Conservation (phyloP, 495 filamentous ascomycete genomes). For the Penicillium flavigenum region DNA sequence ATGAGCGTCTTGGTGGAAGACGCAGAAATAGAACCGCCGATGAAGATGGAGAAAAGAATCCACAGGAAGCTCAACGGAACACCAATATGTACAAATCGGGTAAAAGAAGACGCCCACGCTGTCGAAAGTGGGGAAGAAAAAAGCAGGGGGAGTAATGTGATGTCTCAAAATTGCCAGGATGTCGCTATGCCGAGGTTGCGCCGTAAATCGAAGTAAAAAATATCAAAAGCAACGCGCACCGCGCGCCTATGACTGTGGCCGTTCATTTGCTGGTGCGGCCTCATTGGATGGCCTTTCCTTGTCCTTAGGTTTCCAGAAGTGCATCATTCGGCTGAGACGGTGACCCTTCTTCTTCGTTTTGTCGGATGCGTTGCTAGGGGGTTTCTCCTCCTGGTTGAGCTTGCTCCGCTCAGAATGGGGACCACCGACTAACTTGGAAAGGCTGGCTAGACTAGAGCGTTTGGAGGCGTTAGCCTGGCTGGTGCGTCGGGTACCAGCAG, state of each 20-base stretch:
- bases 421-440: constrained; percentile 78
- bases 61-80: constrained; percentile 22
- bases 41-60: constrained; percentile 22
- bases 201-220: constrained; percentile 28
- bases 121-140: constrained; percentile 23
- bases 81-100: constrained; percentile 31
- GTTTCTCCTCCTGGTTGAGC: constrained; percentile 70
- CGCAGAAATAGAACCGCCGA: constrained; percentile 20
- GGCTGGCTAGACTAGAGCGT: constrained; percentile 78
- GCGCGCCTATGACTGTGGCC: constrained; percentile 17
- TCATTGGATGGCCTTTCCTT: constrained; percentile 37
- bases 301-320: constrained; percentile 73
- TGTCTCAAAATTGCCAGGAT: constrained; percentile 24
- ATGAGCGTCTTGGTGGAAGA: constrained; percentile 28
- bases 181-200: constrained; percentile 38
- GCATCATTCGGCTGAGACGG: constrained; percentile 75
- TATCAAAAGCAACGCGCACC: constrained; percentile 20
- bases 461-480: constrained; percentile 52
- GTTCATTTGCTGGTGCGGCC: constrained; percentile 24
- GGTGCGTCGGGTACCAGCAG: constrained; percentile 59
- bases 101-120: constrained; percentile 16
- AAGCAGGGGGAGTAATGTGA: constrained; percentile 24
- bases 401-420: constrained; percentile 79
- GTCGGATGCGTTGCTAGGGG: constrained; percentile 53
- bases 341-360: constrained; percentile 70